Evolutionary conservation across 2,329 filamentous ascomycete genomes (phyloP), one percentile per base, ranked within the genome.

Genomic region (Sarocladium kiliense): DNA sequence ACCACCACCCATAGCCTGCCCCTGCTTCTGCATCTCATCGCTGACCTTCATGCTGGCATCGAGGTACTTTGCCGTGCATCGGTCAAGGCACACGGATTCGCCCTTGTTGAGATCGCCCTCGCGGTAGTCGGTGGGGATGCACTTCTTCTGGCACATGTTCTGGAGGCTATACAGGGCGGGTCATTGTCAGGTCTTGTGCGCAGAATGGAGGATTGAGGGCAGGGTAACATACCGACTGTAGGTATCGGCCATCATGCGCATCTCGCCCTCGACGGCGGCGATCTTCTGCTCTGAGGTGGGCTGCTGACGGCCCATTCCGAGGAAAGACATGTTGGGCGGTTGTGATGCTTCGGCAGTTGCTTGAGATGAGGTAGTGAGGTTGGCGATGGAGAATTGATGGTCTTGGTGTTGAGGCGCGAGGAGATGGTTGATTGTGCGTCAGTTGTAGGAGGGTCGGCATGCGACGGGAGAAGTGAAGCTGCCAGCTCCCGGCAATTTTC

Each of bases 41-140:
- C 89, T 93, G 58, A 97, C 90, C 80, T 97, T 97, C 79, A 96
- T 86, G 73, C 96, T 96, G 67, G 96, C 92, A 65, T 97, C 93
- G 77, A 99, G 97, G 80, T 97, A 99, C 79, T 99, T 99, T 69
- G 89, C 83, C 57, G 95, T 89, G 77, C 95, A 99, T 68, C 94
- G 90, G 77, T 99, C 94, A 64, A 99, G 86, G 78, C 95, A 99
- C 65, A 99, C 94, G 64, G 88, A 91, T 77, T 99, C 94, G 80
- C 92, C 95, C 79, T 99, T 99, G 84, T 97, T 96, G 67, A 99
- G 86, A 65, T 99, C 93, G 72, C 84, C 85, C 78, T 99, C 94
- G 71, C 91, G 91, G 84, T 97, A 99, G 66, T 93, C 86, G 67
- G 78, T 80, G 59, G 93, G 93, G 64, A 99, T 84, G 77, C 94